These are phyloP conservation scores for Sherardia arvensis DNA, from an alignment of 257 asterid species.

Conservation along the genomic window DNA sequence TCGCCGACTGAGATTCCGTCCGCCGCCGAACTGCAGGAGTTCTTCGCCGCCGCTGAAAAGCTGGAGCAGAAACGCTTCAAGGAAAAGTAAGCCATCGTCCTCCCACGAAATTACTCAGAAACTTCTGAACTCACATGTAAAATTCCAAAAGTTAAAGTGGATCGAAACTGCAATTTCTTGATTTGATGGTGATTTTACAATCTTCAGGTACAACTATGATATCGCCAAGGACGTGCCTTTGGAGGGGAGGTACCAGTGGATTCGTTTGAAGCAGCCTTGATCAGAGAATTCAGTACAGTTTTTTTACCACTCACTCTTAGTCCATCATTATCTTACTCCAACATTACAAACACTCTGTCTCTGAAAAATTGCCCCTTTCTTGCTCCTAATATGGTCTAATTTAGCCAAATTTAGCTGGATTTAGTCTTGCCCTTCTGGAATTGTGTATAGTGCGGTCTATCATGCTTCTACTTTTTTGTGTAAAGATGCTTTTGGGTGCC, in stretches of 20 bases:
- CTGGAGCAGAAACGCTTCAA: conserved; percentile 50
- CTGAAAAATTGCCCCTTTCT: neutral
- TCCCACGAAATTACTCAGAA: neutral
- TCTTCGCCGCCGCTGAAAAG: conserved; percentile 69
- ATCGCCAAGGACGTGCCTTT: conserved; percentile 61
- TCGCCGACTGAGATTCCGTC: conserved; percentile 40
- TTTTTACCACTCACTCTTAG: neutral
- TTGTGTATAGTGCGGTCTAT: conserved; percentile 10
- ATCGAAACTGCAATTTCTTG: neutral
- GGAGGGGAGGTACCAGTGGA: conserved; percentile 85
- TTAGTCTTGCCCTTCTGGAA: neutral
- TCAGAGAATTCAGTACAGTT: neutral
- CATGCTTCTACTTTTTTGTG: conserved; percentile 8
- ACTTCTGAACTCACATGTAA: neutral
- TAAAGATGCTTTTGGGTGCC: conserved; percentile 3
- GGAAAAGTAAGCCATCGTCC: conserved; percentile 62
- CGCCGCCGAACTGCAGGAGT: conserved; percentile 63
- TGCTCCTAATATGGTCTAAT: neutral
- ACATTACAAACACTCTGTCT: conserved; percentile 6
- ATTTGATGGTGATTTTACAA: neutral
- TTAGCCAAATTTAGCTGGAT: neutral
- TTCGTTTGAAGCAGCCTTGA: conserved; percentile 20
- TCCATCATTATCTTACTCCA: neutral
- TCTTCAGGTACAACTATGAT: conserved; percentile 80
- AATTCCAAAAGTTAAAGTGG: neutral